Conservation (phyloP, 202 grass and related monocot genomes). For the Saccharum hybrid region DNA sequence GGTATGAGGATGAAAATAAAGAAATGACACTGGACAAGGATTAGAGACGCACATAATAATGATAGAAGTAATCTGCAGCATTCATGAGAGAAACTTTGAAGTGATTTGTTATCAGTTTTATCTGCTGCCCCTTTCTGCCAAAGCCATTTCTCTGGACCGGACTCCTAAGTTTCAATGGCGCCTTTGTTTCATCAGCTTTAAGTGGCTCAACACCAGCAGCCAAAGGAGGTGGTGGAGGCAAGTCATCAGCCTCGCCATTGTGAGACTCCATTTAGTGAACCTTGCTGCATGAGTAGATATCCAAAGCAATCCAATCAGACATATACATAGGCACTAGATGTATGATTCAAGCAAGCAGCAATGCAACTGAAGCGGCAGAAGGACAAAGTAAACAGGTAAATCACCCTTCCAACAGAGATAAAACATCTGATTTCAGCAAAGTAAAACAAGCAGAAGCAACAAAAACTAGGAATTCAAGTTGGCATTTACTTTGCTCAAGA, state of each 20-base stretch:
- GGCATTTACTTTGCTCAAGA: background rate
- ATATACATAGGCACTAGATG: background rate
- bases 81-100: slow-evolving; percentile 64
- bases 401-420: background rate
- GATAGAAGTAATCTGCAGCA: slow-evolving; percentile 61
- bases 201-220: slow-evolving; percentile 33
- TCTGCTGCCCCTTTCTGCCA: slow-evolving; percentile 57
- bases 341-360: background rate
- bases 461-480: background rate
- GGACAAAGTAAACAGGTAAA: background rate
- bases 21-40: background rate
- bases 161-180: slow-evolving; percentile 44
- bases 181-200: slow-evolving; percentile 48
- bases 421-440: background rate
- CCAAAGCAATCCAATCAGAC: background rate
- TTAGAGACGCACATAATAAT: slow-evolving; percentile 63
- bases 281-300: background rate
- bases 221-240: slow-evolving; percentile 57
- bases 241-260: slow-evolving; percentile 41
- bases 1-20: background rate
- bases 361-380: background rate
- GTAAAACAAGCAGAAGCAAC: background rate
- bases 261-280: slow-evolving; percentile 38
- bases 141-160: slow-evolving; percentile 51
- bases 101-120: slow-evolving; percentile 65